Base-by-base conservation (phyloP, 495 filamentous ascomycete species). In the Penicillium egyptiacum region DNA sequence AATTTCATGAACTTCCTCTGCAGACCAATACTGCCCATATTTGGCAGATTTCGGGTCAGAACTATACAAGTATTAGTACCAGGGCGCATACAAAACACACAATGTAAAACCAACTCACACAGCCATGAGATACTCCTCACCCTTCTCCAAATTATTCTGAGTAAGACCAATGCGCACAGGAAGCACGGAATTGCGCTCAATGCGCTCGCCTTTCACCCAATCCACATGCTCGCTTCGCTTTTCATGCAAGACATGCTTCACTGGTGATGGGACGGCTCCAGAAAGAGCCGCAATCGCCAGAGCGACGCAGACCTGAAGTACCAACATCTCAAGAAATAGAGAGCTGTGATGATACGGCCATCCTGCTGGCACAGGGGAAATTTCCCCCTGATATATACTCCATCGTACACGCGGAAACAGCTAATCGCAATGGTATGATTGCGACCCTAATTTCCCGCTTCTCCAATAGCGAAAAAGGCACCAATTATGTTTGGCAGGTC, bases 21-120 rank as follows among this genome's bases (percentile, higher is more conserved):
- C 75, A 70, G 72, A 87, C 70, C 60, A 80, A 61, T 89, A 84
- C 59, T 83, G 68, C 4, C 88, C 88, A 63, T 90, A 90, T 7
- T 74, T 73, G 19, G 78, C 60, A 57, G 85, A 79, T 30, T 72
- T 73, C 2, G 88, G 88, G 4, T 81, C 81, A 9, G 86, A 85
- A 58, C 90, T 81, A n/a, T 80, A 72, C 43, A 78, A 66, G 2
- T 12, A 42, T 62, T 63, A 47, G 31, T 71, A 51, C 35, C 66
- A 2, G 68, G 6, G 22, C 11, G 10, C 3, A 31, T 6, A 19
- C 10, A 22, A n/a, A 4, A 26, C 48, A 30, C 20, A 23, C 7
- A 17, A n/a, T n/a, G n/a, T 3, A 41, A 5, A 39, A 2, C 8
- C 25, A n/a, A 58, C 59, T 50, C 57, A 68, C 65, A 68, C 60